These are phyloP conservation scores for Sporothrix schenckii DNA, from an alignment of 2,329 filamentous ascomycete species.

Conservation along the genomic window DNA sequence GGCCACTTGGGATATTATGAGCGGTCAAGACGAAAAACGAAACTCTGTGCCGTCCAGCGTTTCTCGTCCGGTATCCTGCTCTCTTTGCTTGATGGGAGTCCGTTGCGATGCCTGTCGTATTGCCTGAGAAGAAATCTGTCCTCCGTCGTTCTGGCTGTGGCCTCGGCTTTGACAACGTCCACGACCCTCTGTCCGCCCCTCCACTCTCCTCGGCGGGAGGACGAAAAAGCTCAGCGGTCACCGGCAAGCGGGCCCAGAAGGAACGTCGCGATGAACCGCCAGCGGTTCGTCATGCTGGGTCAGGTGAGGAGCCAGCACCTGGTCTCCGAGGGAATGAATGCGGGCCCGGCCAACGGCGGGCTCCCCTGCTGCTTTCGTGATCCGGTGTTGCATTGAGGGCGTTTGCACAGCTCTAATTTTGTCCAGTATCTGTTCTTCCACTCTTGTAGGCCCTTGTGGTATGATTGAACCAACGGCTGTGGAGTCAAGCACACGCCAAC, in stretches of 20 bases:
- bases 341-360: not conserved
- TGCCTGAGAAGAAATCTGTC: no score
- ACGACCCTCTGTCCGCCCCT: not conserved
- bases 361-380: not conserved
- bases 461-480: conserved; percentile 2
- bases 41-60: no score
- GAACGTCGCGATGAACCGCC: not conserved
- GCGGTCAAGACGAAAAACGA: no score
- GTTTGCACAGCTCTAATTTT: not conserved
- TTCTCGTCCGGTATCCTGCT: no score
- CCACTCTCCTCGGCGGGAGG: not conserved
- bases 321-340: not conserved
- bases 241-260: not conserved
- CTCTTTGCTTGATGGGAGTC: no score
- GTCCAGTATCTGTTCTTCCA: not conserved
- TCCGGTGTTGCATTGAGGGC: not conserved
- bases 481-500: not conserved
- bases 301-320: not conserved
- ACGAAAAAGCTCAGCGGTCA: not conserved
- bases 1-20: no score
- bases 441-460: no score
- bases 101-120: no score
- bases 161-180: no score
- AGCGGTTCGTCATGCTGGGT: not conserved
- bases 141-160: no score